Percentiles rank a stretch among this genome's conserved stretches.
These are phyloP conservation scores for Tetratostichococcus sp. DNA, from an alignment of 139 green algal species.

Conservation along the genomic window DNA sequence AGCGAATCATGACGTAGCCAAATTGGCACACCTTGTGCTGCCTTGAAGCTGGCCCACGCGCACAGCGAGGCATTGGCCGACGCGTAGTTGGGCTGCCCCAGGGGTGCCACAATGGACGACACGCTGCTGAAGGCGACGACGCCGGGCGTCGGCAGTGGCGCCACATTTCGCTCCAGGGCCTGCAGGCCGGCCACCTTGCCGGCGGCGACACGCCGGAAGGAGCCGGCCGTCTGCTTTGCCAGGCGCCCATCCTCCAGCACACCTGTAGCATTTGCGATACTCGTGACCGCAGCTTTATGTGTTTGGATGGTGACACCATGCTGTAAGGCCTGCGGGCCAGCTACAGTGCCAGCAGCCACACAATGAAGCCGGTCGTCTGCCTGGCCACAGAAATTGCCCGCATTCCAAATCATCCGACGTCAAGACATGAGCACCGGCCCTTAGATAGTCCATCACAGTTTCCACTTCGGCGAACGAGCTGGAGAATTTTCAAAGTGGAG, in stretches of 20 bases:
- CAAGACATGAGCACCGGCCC: no score
- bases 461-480: no score
- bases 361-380: not conserved
- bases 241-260: conserved; percentile 67
- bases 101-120: conserved; percentile 30
- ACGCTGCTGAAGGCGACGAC: conserved; percentile 41
- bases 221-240: conserved; percentile 31
- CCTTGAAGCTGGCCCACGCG: conserved; percentile 18
- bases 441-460: no score
- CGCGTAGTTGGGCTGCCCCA: conserved; percentile 54
- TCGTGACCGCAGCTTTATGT: no score
- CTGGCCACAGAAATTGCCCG: not conserved
- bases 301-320: no score
- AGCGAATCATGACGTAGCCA: no score
- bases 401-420: no score
- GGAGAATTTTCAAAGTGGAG: no score
- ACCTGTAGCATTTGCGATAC: no score
- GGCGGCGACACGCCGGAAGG: conserved; percentile 22
- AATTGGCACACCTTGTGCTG: conserved; percentile 28
- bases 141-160: not conserved
- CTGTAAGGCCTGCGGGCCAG: no score
- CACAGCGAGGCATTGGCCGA: conserved; percentile 63
- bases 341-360: conserved; percentile 23
- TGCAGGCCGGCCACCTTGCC: conserved; percentile 26
- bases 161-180: not conserved